A percentile compares a stretch with the other conserved stretches of the same genome.
These are phyloP conservation scores for Hyaloperonospora brassicae DNA, from an alignment of 352 stramenopile genomes.

Conservation along the genomic window DNA sequence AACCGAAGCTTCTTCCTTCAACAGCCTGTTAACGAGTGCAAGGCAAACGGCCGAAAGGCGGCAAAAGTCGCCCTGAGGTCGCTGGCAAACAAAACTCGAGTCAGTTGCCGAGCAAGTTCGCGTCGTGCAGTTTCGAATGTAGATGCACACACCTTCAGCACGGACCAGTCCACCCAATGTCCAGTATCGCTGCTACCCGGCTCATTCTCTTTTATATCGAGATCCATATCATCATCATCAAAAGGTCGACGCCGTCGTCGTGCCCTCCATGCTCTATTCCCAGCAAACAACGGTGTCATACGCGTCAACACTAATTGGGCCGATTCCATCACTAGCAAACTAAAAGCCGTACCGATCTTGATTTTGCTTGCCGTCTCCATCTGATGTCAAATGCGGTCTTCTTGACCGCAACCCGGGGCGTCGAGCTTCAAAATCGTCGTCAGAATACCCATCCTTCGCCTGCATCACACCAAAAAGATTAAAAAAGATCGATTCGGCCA, in stretches of 20 bases:
- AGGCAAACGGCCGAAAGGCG: slow-evolving; percentile 50
- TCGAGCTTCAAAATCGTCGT: slow-evolving; percentile 18
- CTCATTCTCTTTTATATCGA: slow-evolving; percentile 31
- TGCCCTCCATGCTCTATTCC: slow-evolving; percentile 53
- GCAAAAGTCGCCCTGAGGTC: slow-evolving; percentile 18
- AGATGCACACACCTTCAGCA: slow-evolving; percentile 32
- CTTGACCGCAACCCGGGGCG: slow-evolving; percentile 17
- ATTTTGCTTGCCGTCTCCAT: slow-evolving; percentile 35
- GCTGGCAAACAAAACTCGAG: slow-evolving; percentile 2
- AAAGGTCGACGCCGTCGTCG: slow-evolving; percentile 45
- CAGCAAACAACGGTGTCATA: not conserved
- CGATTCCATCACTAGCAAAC: not conserved
- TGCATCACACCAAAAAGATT: slow-evolving; percentile 10
- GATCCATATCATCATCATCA: slow-evolving; percentile 42
- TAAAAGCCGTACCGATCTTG: slow-evolving; percentile 44
- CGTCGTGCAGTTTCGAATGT: not conserved
- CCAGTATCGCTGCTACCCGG: slow-evolving; percentile 17
- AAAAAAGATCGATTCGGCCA: slow-evolving; percentile 1
- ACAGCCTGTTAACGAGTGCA: slow-evolving; percentile 46
- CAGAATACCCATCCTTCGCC: slow-evolving; percentile 21
- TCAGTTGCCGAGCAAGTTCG: not conserved
- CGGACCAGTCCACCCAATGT: slow-evolving; percentile 70
- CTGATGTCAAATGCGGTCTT: slow-evolving; percentile 15
- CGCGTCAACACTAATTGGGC: slow-evolving; percentile 1
- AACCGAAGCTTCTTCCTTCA: slow-evolving; percentile 74